Evolutionary conservation across 805 yeast genomes (phyloP).

Genomic region (Kodamaea jinghongensis): DNA sequence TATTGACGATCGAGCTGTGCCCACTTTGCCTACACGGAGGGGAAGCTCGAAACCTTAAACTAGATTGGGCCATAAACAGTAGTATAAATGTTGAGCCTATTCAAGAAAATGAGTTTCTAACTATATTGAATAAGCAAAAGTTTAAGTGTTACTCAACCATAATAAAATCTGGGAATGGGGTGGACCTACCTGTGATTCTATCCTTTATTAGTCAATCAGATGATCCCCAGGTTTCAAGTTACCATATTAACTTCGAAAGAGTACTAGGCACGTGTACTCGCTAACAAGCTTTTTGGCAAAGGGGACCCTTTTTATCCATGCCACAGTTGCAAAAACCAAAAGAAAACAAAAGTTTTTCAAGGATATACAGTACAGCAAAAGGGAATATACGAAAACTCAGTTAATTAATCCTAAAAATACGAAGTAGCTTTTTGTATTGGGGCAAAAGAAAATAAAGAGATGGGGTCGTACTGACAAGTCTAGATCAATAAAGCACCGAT

Average conservation of each 20-base stretch:
- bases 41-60: not conserved
- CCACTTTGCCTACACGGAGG: too few species aligned
- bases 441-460: too few species aligned
- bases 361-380: too few species aligned
- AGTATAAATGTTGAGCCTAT: constrained; percentile 3
- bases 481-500: constrained; percentile 21
- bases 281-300: too few species aligned
- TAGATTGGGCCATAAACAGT: constrained; percentile 2
- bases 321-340: too few species aligned
- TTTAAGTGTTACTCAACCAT: constrained; percentile 10
- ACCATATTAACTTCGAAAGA: not conserved
- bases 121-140: not conserved
- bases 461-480: too few species aligned
- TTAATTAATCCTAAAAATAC: too few species aligned
- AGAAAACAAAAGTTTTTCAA: too few species aligned
- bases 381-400: too few species aligned
- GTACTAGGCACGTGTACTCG: not conserved
- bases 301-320: too few species aligned
- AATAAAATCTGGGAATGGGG: constrained; percentile 1
- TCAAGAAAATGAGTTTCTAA: constrained; percentile 6
- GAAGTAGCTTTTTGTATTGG: too few species aligned
- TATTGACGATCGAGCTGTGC: not conserved
- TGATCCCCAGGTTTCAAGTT: not conserved
- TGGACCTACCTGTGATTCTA: constrained; percentile 9
- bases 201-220: constrained; percentile 9